Conservation (phyloP, 1,284 basidiomycete genomes). For the Tremellales sp. region DNA sequence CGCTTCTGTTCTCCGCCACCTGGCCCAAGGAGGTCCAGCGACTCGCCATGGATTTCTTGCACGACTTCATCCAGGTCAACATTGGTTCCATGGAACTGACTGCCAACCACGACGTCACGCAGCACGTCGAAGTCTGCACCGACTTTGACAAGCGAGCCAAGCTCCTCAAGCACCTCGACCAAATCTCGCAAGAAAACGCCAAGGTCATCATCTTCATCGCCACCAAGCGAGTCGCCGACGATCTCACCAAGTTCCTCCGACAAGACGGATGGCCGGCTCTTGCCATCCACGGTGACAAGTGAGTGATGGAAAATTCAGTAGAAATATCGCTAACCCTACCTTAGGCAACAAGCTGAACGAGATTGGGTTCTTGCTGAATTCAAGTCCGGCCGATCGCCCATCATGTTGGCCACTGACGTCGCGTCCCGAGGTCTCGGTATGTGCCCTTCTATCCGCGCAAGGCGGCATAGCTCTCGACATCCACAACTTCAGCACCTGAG, state of each 20-base stretch:
- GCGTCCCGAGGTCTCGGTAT: slow-evolving; percentile 99
- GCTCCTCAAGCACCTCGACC: slow-evolving; percentile 94
- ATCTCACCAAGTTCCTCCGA: slow-evolving; percentile 94
- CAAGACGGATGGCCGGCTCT: slow-evolving; percentile 98
- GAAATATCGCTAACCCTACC: slow-evolving; percentile 22
- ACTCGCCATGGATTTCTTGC: slow-evolving; percentile 92
- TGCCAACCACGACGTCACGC: slow-evolving; percentile 96
- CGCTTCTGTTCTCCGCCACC: slow-evolving; percentile 95
- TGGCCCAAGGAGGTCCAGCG: slow-evolving; percentile 99
- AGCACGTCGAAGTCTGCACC: slow-evolving; percentile 93
- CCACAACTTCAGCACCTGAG: no score
- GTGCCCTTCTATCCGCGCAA: slow-evolving; percentile 52
- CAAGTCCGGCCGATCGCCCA: slow-evolving; percentile 94
- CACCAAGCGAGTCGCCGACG: slow-evolving; percentile 96
- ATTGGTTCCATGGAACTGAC: slow-evolving; percentile 98
- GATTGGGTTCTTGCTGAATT: slow-evolving; percentile 99
- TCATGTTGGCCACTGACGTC: slow-evolving; percentile 96
- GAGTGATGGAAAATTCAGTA: slow-evolving; percentile 28
- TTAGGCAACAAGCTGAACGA: slow-evolving; percentile 78
- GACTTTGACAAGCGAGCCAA: slow-evolving; percentile 97
- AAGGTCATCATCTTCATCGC: slow-evolving; percentile 99
- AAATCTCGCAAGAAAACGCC: slow-evolving; percentile 92
- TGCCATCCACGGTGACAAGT: slow-evolving; percentile 97
- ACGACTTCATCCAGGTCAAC: slow-evolving; percentile 97
- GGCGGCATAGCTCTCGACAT: no score